Base-by-base conservation (phyloP, 495 filamentous ascomycete genomes). In the Hyaloscypha bicolor region DNA sequence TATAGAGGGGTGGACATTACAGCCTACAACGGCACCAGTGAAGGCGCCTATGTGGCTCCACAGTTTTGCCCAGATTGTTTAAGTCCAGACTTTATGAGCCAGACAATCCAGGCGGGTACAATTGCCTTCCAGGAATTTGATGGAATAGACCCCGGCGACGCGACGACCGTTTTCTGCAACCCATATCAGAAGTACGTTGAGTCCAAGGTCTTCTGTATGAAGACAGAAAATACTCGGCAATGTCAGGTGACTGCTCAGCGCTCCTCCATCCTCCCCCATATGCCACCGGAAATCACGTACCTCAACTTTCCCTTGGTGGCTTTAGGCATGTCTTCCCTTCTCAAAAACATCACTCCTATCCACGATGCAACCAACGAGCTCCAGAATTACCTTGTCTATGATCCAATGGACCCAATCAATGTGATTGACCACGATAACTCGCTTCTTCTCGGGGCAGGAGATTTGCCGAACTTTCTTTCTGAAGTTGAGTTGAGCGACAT, bases 161-260 rank as follows among this genome's bases (percentile, higher is more conserved):
- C 66, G n/a, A 66, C 63, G 9, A 57, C 62, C 5, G 55, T 72
- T 9, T 69, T 45, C 56, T 72, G 70, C 39, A 64, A 59, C 11
- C 62, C 70, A 19, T 37, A 39, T 5, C 70, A 72, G 55, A 32
- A 9, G 51, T 72, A 72, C 21, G 48, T 72, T 6, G 70, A 72
- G 48, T 69, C 66, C 3, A 11, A 11, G 2, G 52, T 72, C 4
- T 30, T 42, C 8, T 72, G 70, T 19, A 51, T 19, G 14, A 71
- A 64, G 22, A 60, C 39, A 4, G 42, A 33, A 30, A 9, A 8
- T 0, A 59, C 52, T 9, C 63, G 69, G 30, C 8, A 2, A 8
- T 72, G 70, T 37, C 12, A 39, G 4, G 66, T 72, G 6, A 69
- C 66, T 2, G 66, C 70, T 30, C 70, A 72, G 25, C 66, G 70